These are phyloP conservation scores for Trichoderma aggressivum DNA, from an alignment of 2,329 filamentous ascomycete species.

Conservation along the genomic window DNA sequence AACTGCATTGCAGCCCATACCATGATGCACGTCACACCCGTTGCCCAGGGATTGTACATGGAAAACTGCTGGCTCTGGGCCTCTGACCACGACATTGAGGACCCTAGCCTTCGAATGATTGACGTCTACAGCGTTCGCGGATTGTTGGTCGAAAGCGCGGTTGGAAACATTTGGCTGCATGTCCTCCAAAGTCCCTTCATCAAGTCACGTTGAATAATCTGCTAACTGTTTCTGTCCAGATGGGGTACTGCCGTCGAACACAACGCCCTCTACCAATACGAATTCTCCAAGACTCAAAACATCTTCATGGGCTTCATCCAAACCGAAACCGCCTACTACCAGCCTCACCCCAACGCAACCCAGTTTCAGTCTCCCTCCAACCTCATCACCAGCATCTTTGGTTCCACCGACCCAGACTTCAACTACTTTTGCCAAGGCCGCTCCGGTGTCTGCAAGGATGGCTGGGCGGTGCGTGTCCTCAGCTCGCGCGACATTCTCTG, in stretches of 20 bases:
- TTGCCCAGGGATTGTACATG: constrained; percentile 38
- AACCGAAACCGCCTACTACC: constrained; percentile 30
- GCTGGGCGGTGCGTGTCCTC: constrained; percentile 27
- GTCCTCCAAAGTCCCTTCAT: neutral
- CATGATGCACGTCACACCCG: constrained; percentile 41
- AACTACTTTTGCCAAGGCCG: constrained; percentile 10
- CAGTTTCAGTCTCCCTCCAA: constrained; percentile 15
- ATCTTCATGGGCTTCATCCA: constrained; percentile 49
- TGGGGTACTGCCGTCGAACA: constrained; percentile 26
- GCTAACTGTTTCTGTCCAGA: neutral
- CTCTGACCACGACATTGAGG: constrained; percentile 55
- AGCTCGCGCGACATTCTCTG: constrained; percentile 25
- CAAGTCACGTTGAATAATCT: neutral
- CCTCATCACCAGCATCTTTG: neutral
- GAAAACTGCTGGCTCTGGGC: constrained; percentile 48
- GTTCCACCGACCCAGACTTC: constrained; percentile 18
- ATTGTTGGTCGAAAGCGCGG: constrained; percentile 35
- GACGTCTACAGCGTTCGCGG: constrained; percentile 53
- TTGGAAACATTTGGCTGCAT: neutral
- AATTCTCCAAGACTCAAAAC: constrained; percentile 44
- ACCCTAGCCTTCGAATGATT: constrained; percentile 44
- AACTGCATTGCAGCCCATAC: constrained; percentile 43
- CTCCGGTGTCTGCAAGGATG: constrained; percentile 22
- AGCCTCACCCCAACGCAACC: constrained; percentile 20
- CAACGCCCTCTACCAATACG: constrained; percentile 46